Base-by-base conservation (phyloP, 2,329 filamentous ascomycete species). In the Curvularia hawaiiensis region DNA sequence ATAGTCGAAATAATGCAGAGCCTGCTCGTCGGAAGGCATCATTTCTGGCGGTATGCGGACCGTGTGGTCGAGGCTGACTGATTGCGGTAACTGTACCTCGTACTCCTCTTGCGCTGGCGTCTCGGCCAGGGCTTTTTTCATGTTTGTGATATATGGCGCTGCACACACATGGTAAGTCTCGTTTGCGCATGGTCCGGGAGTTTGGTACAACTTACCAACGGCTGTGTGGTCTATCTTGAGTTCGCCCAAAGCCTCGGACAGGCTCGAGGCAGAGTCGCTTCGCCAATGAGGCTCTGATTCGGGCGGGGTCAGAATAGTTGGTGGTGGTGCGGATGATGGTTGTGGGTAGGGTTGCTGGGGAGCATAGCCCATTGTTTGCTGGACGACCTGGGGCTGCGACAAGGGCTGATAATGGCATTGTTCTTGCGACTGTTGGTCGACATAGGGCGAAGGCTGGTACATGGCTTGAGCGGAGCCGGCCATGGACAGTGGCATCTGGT, bases 21-120 rank as follows among this genome's bases (percentile, higher is more conserved):
- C 88, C 35, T 91, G 91, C 44, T 91, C 88, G 31, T 97, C 92
- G 30, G 89, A 85, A 1, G 94, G 94, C 92, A 98, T 97, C 69
- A 98, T 84, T 69, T 96, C 92, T 0, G 90, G 91, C 0, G 94
- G 95, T 60, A 98, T 97, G 35, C 92, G 87, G 57, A 97, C 89
- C 57, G 90, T 92, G 22, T 88, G 83, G 49, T 92, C 92, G 8
- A 90, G 85, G 9, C 87, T 84, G 16, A 85, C 83, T 33, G 89
- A 84, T 12, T 87, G 85, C 33, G 91, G 92, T 9, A 96, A 77
- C 30, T 84, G 78, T 44, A 87, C 85, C 65, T 92, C 90, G 58
- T 84, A 88, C 56, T 97, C 90, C 59, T 90, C 88, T 33, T 90
- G 77, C 0, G 85, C 86, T 0, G 89, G 88, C 33, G 82, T 81